Evolutionary conservation across 78 protist species (phyloP).

Genomic region (Fonticula alba): DNA sequence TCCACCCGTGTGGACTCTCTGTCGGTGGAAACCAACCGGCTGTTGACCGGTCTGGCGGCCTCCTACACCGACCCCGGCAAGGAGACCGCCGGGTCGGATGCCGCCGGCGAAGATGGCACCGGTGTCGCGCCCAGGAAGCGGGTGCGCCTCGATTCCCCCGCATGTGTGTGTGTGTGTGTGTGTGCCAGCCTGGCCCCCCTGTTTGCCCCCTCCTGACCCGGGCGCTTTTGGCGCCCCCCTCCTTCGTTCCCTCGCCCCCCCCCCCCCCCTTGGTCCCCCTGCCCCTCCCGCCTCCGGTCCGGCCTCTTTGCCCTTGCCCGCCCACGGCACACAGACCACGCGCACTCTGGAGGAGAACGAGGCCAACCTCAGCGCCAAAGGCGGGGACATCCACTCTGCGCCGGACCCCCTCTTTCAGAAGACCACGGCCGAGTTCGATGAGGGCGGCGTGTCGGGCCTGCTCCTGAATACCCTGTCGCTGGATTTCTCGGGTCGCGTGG

Average conservation of each 20-base stretch:
- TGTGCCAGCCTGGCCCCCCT: background rate
- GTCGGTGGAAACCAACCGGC: conserved; percentile 39
- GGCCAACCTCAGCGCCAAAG: background rate
- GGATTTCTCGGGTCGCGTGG: conserved; percentile 19
- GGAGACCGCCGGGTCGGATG: conserved; percentile 7
- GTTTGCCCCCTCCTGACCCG: background rate
- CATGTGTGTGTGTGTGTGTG: background rate
- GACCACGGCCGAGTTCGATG: conserved; percentile 62
- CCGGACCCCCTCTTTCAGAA: conserved; percentile 62
- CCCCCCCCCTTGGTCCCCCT: background rate
- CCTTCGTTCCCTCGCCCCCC: background rate
- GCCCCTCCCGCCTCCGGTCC: too few species aligned
- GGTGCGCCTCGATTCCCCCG: background rate
- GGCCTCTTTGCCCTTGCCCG: background rate
- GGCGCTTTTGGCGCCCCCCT: background rate
- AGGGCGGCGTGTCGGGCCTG: conserved; percentile 49
- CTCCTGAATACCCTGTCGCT: conserved; percentile 33
- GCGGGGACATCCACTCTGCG: background rate
- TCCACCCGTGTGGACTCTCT: conserved; percentile 77
- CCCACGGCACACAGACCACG: background rate
- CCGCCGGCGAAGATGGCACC: background rate
- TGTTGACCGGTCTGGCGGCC: conserved; percentile 51
- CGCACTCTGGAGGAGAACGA: background rate
- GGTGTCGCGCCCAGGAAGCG: background rate
- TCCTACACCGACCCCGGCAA: conserved; percentile 12